Base-by-base conservation (phyloP, 2,329 filamentous ascomycete genomes). In the Aureobasidium namibiae region DNA sequence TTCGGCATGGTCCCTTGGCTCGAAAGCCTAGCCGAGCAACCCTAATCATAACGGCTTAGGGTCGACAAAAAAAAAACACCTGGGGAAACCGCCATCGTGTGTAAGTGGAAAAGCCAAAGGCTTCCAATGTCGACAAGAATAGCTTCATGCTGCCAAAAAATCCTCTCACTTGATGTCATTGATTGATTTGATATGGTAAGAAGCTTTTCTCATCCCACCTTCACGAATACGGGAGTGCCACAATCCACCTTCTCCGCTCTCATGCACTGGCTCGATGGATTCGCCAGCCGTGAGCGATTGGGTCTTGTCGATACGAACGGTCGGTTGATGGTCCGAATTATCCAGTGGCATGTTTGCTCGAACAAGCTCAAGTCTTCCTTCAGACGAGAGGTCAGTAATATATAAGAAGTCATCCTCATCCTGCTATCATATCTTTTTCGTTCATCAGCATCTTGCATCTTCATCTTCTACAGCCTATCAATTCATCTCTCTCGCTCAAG, bases 221-320 rank as follows among this genome's bases (percentile, higher is more conserved):
- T 42, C 50, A 42, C 38, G 50, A 54, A 56, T 34, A 45, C 52
- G 52, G 29, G 39, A 10, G 36, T 44, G 18, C 29, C 52, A 34
- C 26, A 56, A 34, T 34, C 52, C 39, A 45, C 29, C 38, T 44
- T 56, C 39, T 56, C 52, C 39, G 52, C 52, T 56, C 18, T 44
- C 52, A 36, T 56, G 52, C 52, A 9, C 18, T 45, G 2, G 21
- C 11, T 41, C 5, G 29, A 18, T 45, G 24, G 33, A 36, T 6
- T n/a, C 39, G 18, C 16, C n/a, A n/a, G n/a, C n/a, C n/a, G n/a
- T n/a, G 11, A 31, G 31, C 14, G 26, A 13, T 36, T 56, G 52
- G 7, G 18, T 33, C 52, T 41, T 54, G 24, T 45, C 29, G 21
- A 45, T 56, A 45, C 52, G 52, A 45, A 24, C 39, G 41, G 5